Base-by-base conservation (phyloP, 495 filamentous ascomycete genomes). In the Aspergillus nidulans region DNA sequence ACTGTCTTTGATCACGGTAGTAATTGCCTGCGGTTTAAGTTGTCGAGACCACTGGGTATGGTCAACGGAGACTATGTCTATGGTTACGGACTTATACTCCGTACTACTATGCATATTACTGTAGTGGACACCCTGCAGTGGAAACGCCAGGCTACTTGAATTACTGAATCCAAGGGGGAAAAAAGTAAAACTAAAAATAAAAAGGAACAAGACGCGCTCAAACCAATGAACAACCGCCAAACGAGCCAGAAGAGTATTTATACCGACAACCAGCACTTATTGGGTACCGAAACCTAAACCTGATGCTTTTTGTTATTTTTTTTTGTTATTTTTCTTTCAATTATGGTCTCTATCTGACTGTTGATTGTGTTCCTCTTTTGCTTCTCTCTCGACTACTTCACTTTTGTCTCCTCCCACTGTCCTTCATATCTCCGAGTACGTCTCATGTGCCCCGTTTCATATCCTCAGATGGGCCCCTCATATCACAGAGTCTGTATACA, bases 361-460 rank as follows among this genome's bases (percentile, higher is more conserved):
- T 34, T 34, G 21, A 7, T 30, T 42, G 30, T 42, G 42, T 42
- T 53, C 49, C 32, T 41, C 46, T 32, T 42, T 36, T 46, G 8
- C 48, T 63, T 46, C 49, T 47, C 41, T 59, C 30, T 34, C 30
- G 8, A 12, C 48, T 49, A 1, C 34, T 50, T 25, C 21, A 42
- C 21, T 20, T 58, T 54, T 52, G 18, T 49, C 40, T 39, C 18
- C 51, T 45, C 28, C 50, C n/a, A 40, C 24, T 60, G 40, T 28
- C 23, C 38, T 30, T 52, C 21, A 41, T 41, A 28, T 30, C 36
- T 39, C 13, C 21, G 51, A 70, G 71, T 74, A 69, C 64, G 69
- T 68, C 50, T 55, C 59, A 58, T 57, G 44, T 53, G 49, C 62
- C 54, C 61, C 58, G 44, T 61, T 32, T 51, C 49, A 58, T 49